A percentile compares a stretch with the other conserved stretches of the same genome.
These are phyloP conservation scores for Earliella scabrosa DNA, from an alignment of 1,284 basidiomycete genomes.

Conservation along the genomic window DNA sequence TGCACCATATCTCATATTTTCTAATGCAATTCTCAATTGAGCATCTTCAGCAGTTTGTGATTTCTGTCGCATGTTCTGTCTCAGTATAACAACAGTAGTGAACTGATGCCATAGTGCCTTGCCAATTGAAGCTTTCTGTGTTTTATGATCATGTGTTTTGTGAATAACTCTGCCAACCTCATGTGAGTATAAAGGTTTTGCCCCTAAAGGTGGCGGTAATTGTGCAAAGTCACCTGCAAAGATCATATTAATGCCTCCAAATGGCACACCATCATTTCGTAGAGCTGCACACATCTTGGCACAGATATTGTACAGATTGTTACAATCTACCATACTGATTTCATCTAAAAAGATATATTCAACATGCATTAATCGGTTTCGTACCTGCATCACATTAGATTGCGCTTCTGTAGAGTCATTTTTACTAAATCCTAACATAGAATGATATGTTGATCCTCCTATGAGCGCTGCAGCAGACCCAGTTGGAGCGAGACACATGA, in stretches of 20 bases:
- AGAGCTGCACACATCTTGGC: constrained; percentile 4
- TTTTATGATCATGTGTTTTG: not conserved
- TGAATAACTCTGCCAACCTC: constrained; percentile 9
- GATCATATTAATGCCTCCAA: constrained; percentile 31
- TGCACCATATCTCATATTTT: constrained; percentile 39
- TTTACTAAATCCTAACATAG: constrained; percentile 37
- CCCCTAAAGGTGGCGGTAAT: constrained; percentile 22
- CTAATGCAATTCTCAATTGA: constrained; percentile 32
- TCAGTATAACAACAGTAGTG: constrained; percentile 39
- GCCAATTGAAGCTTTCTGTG: constrained; percentile 36
- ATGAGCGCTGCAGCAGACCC: constrained; percentile 41
- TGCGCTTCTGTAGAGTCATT: not conserved
- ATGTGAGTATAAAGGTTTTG: constrained; percentile 26
- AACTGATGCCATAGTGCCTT: constrained; percentile 41
- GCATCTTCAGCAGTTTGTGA: constrained; percentile 26
- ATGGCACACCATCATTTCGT: constrained; percentile 20
- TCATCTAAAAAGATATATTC: constrained; percentile 43
- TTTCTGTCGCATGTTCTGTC: constrained; percentile 42
- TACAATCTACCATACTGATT: constrained; percentile 40
- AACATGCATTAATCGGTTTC: constrained; percentile 30
- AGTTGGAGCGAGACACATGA: constrained; percentile 41
- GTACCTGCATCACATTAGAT: too few species aligned
- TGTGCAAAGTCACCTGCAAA: constrained; percentile 15
- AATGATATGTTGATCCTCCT: constrained; percentile 44
- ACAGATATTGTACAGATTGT: constrained; percentile 29